Percentiles rank a stretch among this genome's conserved stretches.
These are phyloP conservation scores for Penicillium lagena DNA, from an alignment of 495 filamentous ascomycete species.

Conservation along the genomic window DNA sequence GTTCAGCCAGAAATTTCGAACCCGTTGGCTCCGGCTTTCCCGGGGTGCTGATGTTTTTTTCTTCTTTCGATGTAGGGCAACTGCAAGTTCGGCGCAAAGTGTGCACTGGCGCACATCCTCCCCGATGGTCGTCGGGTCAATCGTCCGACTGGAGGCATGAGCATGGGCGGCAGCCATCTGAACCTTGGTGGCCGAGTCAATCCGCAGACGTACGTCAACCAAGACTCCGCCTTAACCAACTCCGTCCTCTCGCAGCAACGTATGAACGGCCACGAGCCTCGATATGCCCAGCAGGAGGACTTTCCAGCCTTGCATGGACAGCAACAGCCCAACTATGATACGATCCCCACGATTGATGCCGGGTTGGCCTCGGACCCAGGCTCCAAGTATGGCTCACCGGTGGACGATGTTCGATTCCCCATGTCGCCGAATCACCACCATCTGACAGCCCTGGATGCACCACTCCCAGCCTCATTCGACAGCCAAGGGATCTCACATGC, in stretches of 20 bases:
- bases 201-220: slow-evolving; percentile 54
- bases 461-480: slow-evolving; percentile 92
- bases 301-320: slow-evolving; percentile 38
- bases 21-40: too few relatives aligned
- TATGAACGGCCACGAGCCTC: slow-evolving; percentile 39
- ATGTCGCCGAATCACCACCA: slow-evolving; percentile 61
- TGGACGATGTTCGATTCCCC: slow-evolving; percentile 62
- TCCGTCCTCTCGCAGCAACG: slow-evolving; percentile 72
- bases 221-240: slow-evolving; percentile 74
- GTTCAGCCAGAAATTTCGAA: too few relatives aligned
- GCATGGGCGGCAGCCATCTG: slow-evolving; percentile 47
- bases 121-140: slow-evolving; percentile 91
- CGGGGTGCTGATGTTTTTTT: neutral
- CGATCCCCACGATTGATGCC: slow-evolving; percentile 72
- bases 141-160: slow-evolving; percentile 40
- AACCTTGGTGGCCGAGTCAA: slow-evolving; percentile 69
- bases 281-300: slow-evolving; percentile 39
- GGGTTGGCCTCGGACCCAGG: slow-evolving; percentile 69
- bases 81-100: slow-evolving; percentile 98
- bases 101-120: slow-evolving; percentile 90
- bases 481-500: slow-evolving; percentile 91
- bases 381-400: slow-evolving; percentile 84
- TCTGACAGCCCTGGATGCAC: slow-evolving; percentile 86
- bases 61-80: slow-evolving; percentile 61
- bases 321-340: slow-evolving; percentile 39